Conservation (phyloP, 306 rosid species). For the Ormosia semicastrata region DNA sequence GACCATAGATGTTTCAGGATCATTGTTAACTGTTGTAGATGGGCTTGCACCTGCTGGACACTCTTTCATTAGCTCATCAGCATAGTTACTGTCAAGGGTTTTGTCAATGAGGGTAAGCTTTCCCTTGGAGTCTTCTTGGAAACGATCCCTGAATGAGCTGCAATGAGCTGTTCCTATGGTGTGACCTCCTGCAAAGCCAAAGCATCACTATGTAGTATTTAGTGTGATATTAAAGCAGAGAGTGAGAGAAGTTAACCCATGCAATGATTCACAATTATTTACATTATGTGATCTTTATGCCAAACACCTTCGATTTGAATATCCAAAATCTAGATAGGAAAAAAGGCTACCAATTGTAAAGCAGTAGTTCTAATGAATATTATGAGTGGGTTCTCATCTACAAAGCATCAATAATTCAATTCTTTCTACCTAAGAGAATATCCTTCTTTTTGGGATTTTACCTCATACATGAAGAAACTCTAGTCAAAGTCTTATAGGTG, state of each 20-base stretch:
- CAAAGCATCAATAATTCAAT: slow-evolving; percentile 15
- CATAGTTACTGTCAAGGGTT: slow-evolving; percentile 58
- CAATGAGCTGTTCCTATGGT: slow-evolving; percentile 80
- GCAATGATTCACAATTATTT: neutral
- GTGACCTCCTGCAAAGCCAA: slow-evolving; percentile 61
- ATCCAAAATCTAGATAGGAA: neutral
- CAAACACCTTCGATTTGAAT: neutral
- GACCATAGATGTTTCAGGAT: slow-evolving; percentile 58
- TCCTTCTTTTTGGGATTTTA: neutral
- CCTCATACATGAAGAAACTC: neutral
- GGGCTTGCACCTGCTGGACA: slow-evolving; percentile 51
- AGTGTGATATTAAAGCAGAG: too few relatives aligned
- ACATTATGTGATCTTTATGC: neutral
- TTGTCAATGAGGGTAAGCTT: slow-evolving; percentile 47
- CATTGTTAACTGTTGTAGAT: slow-evolving; percentile 47
- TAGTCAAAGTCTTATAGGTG: neutral
- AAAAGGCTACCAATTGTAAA: neutral
- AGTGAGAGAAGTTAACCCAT: too few relatives aligned
- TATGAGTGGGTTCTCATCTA: neutral
- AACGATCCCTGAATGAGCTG: slow-evolving; percentile 60
- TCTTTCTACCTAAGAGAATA: neutral
- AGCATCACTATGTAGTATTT: neutral
- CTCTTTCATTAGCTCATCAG: slow-evolving; percentile 44
- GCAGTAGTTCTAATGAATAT: slow-evolving; percentile 9
- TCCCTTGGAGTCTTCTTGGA: slow-evolving; percentile 53